These are phyloP conservation scores for Paramecium sonneborni DNA, from an alignment of 73 alveolate genomes.

Conservation along the genomic window DNA sequence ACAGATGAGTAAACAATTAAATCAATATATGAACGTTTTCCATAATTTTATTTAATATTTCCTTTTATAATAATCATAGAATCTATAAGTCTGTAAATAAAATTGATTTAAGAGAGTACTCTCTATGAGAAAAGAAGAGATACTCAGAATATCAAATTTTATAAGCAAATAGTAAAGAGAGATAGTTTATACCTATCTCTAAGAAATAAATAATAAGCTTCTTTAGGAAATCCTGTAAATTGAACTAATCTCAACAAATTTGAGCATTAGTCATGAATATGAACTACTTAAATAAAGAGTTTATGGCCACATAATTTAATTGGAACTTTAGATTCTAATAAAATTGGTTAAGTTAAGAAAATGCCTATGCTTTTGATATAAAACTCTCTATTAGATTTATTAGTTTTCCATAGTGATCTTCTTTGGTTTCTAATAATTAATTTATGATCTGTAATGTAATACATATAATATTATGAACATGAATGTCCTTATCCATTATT, in stretches of 20 bases:
- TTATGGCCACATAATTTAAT: slow-evolving; percentile 60
- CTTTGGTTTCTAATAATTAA: slow-evolving; percentile 55
- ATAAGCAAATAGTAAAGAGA: slow-evolving; percentile 78
- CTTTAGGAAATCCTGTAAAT: slow-evolving; percentile 94
- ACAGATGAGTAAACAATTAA: slow-evolving; percentile 86
- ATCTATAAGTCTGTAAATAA: slow-evolving; percentile 91
- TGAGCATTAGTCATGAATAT: slow-evolving; percentile 65
- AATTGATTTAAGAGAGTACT: slow-evolving; percentile 87
- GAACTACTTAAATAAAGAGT: slow-evolving; percentile 32
- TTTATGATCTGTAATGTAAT: slow-evolving; percentile 22
- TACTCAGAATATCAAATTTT: slow-evolving; percentile 83
- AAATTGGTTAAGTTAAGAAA: slow-evolving; percentile 62
- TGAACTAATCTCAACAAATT: slow-evolving; percentile 80
- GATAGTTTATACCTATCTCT: slow-evolving; percentile 86
- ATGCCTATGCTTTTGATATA: slow-evolving; percentile 61
- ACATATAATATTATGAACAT: not conserved
- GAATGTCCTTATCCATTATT: slow-evolving; percentile 55
- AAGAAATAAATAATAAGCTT: slow-evolving; percentile 86
- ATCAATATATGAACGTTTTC: slow-evolving; percentile 84
- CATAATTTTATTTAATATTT: slow-evolving; percentile 85
- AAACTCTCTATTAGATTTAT: slow-evolving; percentile 61
- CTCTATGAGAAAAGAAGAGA: slow-evolving; percentile 87
- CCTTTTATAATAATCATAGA: slow-evolving; percentile 86
- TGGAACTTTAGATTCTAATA: slow-evolving; percentile 63
- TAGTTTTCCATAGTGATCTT: slow-evolving; percentile 56